Conservation (phyloP, 2,329 filamentous ascomycete genomes). For the Scytalidium lignicola region DNA sequence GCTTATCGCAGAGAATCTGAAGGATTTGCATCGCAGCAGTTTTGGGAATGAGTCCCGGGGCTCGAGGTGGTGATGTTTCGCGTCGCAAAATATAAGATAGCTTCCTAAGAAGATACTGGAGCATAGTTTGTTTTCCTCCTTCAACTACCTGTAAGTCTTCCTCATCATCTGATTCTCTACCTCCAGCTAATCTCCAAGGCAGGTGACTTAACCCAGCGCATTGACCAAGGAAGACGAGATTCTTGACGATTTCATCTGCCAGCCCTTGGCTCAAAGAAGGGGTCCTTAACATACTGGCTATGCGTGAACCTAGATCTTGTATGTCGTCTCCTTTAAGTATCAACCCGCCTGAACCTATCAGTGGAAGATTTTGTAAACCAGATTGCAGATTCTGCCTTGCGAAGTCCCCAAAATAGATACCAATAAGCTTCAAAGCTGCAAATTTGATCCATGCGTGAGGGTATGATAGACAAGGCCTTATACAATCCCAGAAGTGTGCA, state of each 20-base stretch:
- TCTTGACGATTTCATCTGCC: conserved; percentile 73
- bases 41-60: conserved; percentile 65
- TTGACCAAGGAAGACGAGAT: conserved; percentile 75
- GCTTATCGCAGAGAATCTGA: conserved; percentile 60
- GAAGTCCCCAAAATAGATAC: conserved; percentile 75
- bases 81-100: conserved; percentile 74
- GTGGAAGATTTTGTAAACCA: conserved; percentile 50
- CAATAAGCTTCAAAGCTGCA: conserved; percentile 67
- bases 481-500: conserved; percentile 63
- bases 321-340: conserved; percentile 61
- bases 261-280: conserved; percentile 65
- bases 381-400: conserved; percentile 54
- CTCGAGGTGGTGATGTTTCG: conserved; percentile 59
- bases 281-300: conserved; percentile 52
- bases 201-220: conserved; percentile 55
- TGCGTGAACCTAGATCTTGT: conserved; percentile 48
- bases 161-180: conserved; percentile 36
- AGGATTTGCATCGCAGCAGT: conserved; percentile 70
- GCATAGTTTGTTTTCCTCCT: conserved; percentile 39
- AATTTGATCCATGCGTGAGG: conserved; percentile 71
- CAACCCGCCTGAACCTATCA: conserved; percentile 68
- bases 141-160: conserved; percentile 38
- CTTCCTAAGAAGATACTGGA: conserved; percentile 74
- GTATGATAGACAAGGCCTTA: conserved; percentile 67
- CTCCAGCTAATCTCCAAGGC: conserved; percentile 38